Conservation (phyloP, 768 basidiomycete genomes). For the Harrya chromipes region DNA sequence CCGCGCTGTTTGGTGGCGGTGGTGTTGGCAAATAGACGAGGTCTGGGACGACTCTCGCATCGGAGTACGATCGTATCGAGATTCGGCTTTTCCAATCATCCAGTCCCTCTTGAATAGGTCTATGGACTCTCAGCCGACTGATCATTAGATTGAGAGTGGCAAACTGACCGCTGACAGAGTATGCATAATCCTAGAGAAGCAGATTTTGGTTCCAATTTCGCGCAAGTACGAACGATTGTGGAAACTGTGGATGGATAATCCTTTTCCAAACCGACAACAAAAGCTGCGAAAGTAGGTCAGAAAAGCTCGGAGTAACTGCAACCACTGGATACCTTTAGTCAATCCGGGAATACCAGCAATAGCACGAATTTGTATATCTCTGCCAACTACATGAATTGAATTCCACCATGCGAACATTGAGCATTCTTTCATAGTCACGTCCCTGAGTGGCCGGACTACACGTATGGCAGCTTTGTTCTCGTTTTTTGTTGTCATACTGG, state of each 20-base stretch:
- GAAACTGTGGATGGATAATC: slow-evolving; percentile 88
- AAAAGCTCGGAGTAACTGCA: background rate
- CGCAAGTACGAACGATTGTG: slow-evolving; percentile 76
- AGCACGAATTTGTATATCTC: slow-evolving; percentile 42
- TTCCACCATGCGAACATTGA: slow-evolving; percentile 77
- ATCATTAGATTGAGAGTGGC: background rate
- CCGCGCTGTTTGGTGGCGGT: background rate
- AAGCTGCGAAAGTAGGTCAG: slow-evolving; percentile 44
- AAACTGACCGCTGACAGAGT: slow-evolving; percentile 60
- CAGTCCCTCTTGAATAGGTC: slow-evolving; percentile 60
- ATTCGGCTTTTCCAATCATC: slow-evolving; percentile 75
- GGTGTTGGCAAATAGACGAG: slow-evolving; percentile 6
- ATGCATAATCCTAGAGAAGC: slow-evolving; percentile 47
- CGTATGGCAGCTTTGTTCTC: slow-evolving; percentile 33
- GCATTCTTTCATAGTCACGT: slow-evolving; percentile 78
- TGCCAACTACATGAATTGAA: slow-evolving; percentile 49
- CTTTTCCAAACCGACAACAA: slow-evolving; percentile 74
- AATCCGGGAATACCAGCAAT: slow-evolving; percentile 60
- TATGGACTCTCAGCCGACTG: slow-evolving; percentile 23
- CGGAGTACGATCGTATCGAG: slow-evolving; percentile 56
- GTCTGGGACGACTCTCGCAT: slow-evolving; percentile 16
- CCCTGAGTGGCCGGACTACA: slow-evolving; percentile 65
- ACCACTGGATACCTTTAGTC: slow-evolving; percentile 56
- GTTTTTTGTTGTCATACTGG: slow-evolving; percentile 16
- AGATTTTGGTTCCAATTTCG: slow-evolving; percentile 69